A percentile compares a stretch with the other conserved stretches of the same genome.
Evolutionary conservation across 306 rosid genomes (phyloP).

Genomic region (Glycine tomentella): DNA sequence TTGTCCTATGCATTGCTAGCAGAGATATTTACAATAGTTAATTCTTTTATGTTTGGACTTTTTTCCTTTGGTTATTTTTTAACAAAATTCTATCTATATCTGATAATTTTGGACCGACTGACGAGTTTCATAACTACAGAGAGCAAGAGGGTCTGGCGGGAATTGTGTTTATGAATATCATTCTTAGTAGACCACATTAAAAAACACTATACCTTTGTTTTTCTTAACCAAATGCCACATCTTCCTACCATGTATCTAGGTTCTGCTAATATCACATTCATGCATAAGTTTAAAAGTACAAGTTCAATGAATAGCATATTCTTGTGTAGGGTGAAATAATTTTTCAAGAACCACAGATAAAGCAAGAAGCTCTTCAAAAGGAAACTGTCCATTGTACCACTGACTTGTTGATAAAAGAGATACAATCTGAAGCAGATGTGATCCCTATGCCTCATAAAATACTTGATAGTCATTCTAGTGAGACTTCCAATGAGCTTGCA

Average conservation of each 20-base stretch:
- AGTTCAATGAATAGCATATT: slow-evolving; percentile 41
- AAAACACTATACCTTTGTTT: background rate
- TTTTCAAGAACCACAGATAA: slow-evolving; percentile 48
- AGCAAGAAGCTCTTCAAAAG: slow-evolving; percentile 52
- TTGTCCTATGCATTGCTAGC: background rate
- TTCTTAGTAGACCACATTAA: background rate
- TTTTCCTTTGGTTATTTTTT: background rate
- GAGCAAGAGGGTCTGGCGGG: background rate
- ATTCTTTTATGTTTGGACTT: background rate
- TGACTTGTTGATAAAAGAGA: slow-evolving; percentile 44
- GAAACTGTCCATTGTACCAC: slow-evolving; percentile 35
- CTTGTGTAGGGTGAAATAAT: slow-evolving; percentile 65
- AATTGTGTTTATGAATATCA: background rate
- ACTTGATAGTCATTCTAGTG: no score
- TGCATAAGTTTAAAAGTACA: slow-evolving; percentile 8
- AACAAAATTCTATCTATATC: background rate
- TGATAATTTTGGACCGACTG: background rate
- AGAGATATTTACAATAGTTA: background rate
- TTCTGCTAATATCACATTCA: slow-evolving; percentile 28
- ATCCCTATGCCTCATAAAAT: no score
- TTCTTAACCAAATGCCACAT: background rate
- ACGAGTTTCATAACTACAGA: background rate
- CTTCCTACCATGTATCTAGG: background rate
- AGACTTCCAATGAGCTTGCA: no score
- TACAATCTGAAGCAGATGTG: slow-evolving; percentile 51